Evolutionary conservation across 1,284 basidiomycete genomes (phyloP), one percentile per base, ranked within the genome.

Genomic region (Ceratobasidium sp.): DNA sequence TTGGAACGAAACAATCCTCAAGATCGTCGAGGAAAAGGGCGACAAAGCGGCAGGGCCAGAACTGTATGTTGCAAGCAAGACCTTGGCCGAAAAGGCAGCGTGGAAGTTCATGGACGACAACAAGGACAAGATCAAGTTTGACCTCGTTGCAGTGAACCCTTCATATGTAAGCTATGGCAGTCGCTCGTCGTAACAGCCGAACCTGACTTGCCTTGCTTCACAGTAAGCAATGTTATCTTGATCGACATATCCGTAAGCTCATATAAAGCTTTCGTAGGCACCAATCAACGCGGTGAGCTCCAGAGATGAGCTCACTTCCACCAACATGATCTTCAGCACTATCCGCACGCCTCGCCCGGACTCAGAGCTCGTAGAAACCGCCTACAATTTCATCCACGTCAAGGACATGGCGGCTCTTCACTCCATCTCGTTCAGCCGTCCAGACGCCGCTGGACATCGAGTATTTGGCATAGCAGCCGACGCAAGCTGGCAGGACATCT

Each of bases 51-150:
- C 23, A 8, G 13, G 3, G 11, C 49, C 69, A 62, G 43, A 64
- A n/a, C 76, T 80, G 47, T 73, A 75, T 44, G 23, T 41, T 1
- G 74, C 74, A 1, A 63, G 50, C 49, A 75, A 75, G 67, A 64
- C 57, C 0, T 47, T 63, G 16, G 64, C 74, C 14, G 74, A 75
- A 54, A 67, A 69, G 28, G 78, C 75, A 1, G 76, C 78, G 54
- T 80, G 78, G 79, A 77, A 76, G 7, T 79, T 78, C 46, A 67
- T 75, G 23, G 54, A 76, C n/a, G 73, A 77, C 21, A 73, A 80
- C 72, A 78, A 77, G 59, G 61, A 49, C 21, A 57, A 64, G 2
- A 70, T 77, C 50, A 47, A 55, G 23, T 80, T 74, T 64, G 79
- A 80, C 35, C 18, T 80, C 21, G 70, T 72, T 21, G 67, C 76